Evolutionary conservation across 2,329 filamentous ascomycete species (phyloP).

Genomic region (Ceratocystis variospora): DNA sequence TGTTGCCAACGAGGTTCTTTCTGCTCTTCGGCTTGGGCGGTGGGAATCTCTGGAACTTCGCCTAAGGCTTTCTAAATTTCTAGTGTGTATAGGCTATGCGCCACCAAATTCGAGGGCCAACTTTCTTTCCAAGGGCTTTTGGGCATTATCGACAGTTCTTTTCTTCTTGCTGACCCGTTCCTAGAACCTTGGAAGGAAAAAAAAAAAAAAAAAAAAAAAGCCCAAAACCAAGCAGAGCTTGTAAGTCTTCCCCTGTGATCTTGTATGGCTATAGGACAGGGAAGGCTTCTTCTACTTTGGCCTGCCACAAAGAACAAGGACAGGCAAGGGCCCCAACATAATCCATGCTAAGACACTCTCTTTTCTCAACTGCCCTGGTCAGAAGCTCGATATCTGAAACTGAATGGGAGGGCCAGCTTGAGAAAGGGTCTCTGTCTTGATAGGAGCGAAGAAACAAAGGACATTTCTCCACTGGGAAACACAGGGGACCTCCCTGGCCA

Average conservation of each 20-base stretch:
- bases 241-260: too few species aligned
- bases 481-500: background rate
- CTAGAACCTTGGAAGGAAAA: background rate
- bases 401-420: background rate
- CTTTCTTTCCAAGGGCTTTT: too few species aligned
- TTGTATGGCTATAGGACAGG: too few species aligned
- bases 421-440: background rate
- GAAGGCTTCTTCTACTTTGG: too few species aligned
- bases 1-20: slow-evolving; percentile 1
- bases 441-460: background rate
- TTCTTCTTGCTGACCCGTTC: background rate
- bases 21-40: background rate
- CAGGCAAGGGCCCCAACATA: background rate
- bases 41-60: background rate
- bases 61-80: background rate
- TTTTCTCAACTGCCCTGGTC: background rate
- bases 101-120: background rate
- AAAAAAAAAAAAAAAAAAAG: background rate
- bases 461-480: too few species aligned
- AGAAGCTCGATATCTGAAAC: background rate
- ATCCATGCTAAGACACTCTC: background rate
- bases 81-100: slow-evolving; percentile 1
- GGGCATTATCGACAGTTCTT: background rate
- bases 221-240: background rate
- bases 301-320: background rate